phyloP scores from a whole-genome alignment of 768 basidiomycete species.

The Panaeolus papilionaceus region DNA sequence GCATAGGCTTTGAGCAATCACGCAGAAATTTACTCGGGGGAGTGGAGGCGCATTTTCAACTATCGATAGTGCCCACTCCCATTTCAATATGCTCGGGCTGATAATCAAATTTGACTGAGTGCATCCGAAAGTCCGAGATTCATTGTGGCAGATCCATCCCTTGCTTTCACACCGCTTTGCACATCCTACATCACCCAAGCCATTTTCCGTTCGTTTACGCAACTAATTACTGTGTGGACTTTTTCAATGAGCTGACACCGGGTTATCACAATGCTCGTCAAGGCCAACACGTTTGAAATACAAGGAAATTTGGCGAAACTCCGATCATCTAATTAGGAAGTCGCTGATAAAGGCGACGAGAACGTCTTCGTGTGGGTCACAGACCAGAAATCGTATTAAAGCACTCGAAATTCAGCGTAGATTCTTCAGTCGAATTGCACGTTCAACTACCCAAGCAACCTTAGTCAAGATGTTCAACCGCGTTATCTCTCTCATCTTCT shows the following conservation, averaged over 20 bases:
- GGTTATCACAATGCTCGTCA: too few relatives aligned
- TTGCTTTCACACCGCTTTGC: constrained; percentile 5
- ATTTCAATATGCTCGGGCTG: neutral
- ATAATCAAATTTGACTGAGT: neutral
- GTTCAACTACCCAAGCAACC: constrained; percentile 16
- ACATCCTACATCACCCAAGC: constrained; percentile 4
- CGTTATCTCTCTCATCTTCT: constrained; percentile 15
- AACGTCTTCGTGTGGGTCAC: neutral
- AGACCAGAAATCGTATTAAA: constrained; percentile 2
- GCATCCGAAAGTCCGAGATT: constrained; percentile 4
- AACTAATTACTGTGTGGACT: neutral
- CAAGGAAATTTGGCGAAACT: neutral
- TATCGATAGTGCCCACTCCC: too few relatives aligned
- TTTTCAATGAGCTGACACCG: neutral
- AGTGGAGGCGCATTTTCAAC: too few relatives aligned
- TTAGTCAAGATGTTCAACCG: constrained; percentile 22
- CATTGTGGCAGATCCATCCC: neutral
- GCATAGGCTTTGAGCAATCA: too few relatives aligned
- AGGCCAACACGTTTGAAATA: neutral
- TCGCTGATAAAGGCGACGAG: neutral
- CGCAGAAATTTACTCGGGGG: too few relatives aligned
- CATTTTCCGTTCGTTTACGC: neutral
- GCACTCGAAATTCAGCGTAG: neutral
- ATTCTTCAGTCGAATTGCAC: constrained; percentile 19
- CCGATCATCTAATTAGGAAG: constrained; percentile 1